phyloP scores from a whole-genome alignment of 106 monocot genomes.

The Acanthochlamys bracteata region DNA sequence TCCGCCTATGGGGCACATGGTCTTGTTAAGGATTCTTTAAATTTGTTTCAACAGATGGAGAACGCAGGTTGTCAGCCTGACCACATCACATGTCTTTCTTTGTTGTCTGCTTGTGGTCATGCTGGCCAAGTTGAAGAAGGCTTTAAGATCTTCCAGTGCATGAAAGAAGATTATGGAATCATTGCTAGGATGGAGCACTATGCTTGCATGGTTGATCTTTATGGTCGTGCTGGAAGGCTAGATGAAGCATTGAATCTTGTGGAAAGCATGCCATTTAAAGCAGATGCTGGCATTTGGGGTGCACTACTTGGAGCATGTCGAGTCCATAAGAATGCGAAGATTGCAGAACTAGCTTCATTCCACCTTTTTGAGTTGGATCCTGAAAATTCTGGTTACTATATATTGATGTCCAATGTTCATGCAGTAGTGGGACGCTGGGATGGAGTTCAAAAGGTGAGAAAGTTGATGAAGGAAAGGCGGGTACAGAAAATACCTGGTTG shows the following conservation, averaged over 20 bases:
- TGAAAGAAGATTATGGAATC: constrained; percentile 50
- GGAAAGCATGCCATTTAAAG: constrained; percentile 45
- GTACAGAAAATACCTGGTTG: constrained; percentile 69
- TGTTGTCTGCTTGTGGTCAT: constrained; percentile 84
- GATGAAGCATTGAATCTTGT: constrained; percentile 54
- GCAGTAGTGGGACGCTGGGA: constrained; percentile 66
- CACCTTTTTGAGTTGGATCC: constrained; percentile 76
- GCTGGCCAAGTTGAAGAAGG: constrained; percentile 66
- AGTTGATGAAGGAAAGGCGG: constrained; percentile 70
- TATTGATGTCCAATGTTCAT: constrained; percentile 76
- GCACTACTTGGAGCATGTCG: constrained; percentile 75
- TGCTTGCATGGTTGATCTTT: constrained; percentile 84
- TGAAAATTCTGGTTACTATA: constrained; percentile 84
- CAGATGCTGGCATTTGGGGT: constrained; percentile 92
- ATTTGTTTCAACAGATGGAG: constrained; percentile 63
- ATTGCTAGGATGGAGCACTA: constrained; percentile 70
- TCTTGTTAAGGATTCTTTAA: constrained; percentile 36
- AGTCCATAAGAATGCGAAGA: constrained; percentile 45
- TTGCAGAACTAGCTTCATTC: constrained; percentile 70
- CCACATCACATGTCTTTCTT: constrained; percentile 79
- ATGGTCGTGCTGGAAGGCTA: constrained; percentile 59
- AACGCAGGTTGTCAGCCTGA: constrained; percentile 57
- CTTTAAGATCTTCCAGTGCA: constrained; percentile 34
- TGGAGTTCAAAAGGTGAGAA: constrained; percentile 49
- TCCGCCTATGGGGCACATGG: constrained; percentile 80